phyloP scores from a whole-genome alignment of 1,139 yeast species.

The Debaryomyces sp. region DNA sequence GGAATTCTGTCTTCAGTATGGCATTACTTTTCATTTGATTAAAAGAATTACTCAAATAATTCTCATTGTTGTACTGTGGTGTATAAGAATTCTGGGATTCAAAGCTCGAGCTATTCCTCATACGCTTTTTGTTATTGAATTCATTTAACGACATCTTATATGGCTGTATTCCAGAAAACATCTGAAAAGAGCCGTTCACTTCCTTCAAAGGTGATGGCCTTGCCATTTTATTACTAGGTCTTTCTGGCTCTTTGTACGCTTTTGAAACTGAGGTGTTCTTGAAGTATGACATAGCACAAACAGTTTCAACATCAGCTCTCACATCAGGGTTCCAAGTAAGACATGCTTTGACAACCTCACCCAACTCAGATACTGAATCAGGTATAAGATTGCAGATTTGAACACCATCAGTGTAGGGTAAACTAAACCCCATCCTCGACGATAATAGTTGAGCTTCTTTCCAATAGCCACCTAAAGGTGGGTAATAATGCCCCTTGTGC shows the following conservation, averaged over 20 bases:
- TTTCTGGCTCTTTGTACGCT: slow-evolving; percentile 16
- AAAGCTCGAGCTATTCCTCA: background rate
- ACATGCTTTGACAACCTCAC: slow-evolving; percentile 57
- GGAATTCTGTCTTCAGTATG: slow-evolving; percentile 2
- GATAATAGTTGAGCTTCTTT: slow-evolving; percentile 57
- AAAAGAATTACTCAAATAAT: background rate
- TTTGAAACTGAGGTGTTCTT: slow-evolving; percentile 30
- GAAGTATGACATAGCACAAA: slow-evolving; percentile 58
- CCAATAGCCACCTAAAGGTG: slow-evolving; percentile 72
- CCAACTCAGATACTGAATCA: slow-evolving; percentile 30
- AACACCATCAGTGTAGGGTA: slow-evolving; percentile 48
- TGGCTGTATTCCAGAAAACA: slow-evolving; percentile 6
- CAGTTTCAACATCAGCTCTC: slow-evolving; percentile 49
- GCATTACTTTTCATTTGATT: background rate
- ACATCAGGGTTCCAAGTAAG: slow-evolving; percentile 66
- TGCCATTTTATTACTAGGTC: slow-evolving; percentile 8
- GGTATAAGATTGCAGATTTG: slow-evolving; percentile 30
- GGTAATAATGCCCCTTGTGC: slow-evolving; percentile 21
- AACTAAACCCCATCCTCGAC: slow-evolving; percentile 49
- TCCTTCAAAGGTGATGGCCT: background rate
- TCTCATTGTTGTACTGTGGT: slow-evolving; percentile 7
- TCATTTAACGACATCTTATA: background rate
- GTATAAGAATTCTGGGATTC: background rate
- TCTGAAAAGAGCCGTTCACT: background rate
- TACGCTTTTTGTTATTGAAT: background rate